These are phyloP conservation scores for Botrytis hyacinthi DNA, from an alignment of 2,329 filamentous ascomycete species.

Conservation along the genomic window DNA sequence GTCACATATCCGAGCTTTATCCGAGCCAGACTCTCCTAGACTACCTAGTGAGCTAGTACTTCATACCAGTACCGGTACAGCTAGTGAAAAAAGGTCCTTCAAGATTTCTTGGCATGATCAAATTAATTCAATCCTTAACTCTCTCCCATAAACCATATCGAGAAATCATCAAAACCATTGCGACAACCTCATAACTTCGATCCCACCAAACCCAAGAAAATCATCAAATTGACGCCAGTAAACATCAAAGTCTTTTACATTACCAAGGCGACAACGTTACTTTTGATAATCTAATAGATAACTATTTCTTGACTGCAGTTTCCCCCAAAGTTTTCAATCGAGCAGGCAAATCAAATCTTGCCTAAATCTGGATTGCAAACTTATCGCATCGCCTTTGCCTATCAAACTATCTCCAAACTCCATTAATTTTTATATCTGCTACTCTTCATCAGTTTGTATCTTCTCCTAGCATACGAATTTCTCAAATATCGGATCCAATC, in stretches of 20 bases:
- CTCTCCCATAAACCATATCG: not conserved
- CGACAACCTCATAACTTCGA: conserved; percentile 3
- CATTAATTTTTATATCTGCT: not conserved
- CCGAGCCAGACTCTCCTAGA: not conserved
- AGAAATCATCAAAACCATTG: conserved; percentile 2
- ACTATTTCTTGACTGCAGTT: not conserved
- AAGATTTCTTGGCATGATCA: conserved; percentile 12
- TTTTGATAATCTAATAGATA: conserved; percentile 3
- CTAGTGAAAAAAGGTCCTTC: conserved; percentile 9
- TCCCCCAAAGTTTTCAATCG: not conserved
- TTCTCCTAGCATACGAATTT: not conserved
- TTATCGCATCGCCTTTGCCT: not conserved
- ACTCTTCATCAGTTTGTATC: conserved; percentile 15
- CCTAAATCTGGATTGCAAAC: not conserved
- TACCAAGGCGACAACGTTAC: not conserved
- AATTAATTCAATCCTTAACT: conserved; percentile 7
- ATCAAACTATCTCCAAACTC: not conserved
- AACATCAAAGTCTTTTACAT: not conserved
- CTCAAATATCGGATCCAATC: not conserved
- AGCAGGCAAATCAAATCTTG: conserved; percentile 1
- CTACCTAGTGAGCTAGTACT: not conserved
- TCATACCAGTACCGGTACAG: not conserved
- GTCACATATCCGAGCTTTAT: not conserved
- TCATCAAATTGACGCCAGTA: not conserved
- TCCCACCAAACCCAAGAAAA: not conserved